A percentile compares a stretch with the other conserved stretches of the same genome.
Conservation (phyloP, 2,329 filamentous ascomycete genomes). For the Delphinella strobiligena region DNA sequence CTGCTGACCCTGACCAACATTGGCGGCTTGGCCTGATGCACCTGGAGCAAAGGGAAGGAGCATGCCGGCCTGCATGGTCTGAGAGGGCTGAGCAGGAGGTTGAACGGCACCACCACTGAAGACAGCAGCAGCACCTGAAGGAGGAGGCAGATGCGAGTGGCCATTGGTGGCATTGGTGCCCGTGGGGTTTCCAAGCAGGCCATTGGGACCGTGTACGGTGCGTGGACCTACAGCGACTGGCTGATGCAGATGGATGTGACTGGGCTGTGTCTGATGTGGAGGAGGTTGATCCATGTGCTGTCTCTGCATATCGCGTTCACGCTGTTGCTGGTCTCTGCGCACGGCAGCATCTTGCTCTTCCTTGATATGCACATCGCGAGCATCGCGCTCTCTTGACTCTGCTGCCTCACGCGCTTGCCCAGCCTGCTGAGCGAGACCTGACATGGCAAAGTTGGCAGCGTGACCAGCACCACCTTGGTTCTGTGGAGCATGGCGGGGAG, state of each 20-base stretch:
- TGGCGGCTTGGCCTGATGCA: slow-evolving; percentile 21
- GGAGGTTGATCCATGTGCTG: slow-evolving; percentile 57
- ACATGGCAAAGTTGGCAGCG: too few species aligned
- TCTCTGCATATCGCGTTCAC: slow-evolving; percentile 51
- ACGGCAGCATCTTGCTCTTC: slow-evolving; percentile 45
- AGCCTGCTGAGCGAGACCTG: slow-evolving; percentile 34
- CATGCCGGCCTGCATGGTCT: slow-evolving; percentile 33
- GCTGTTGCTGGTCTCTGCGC: slow-evolving; percentile 31
- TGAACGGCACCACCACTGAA: slow-evolving; percentile 65
- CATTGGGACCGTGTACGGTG: slow-evolving; percentile 87
- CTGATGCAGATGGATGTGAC: slow-evolving; percentile 85
- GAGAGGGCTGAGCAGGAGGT: slow-evolving; percentile 43
- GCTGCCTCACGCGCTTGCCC: slow-evolving; percentile 27
- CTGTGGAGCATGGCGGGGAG: slow-evolving; percentile 26
- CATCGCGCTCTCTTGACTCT: slow-evolving; percentile 39
- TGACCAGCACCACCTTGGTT: slow-evolving; percentile 27
- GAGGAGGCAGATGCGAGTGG: slow-evolving; percentile 33
- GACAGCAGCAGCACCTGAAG: slow-evolving; percentile 49
- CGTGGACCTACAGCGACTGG: slow-evolving; percentile 68
- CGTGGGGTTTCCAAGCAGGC: slow-evolving; percentile 54
- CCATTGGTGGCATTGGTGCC: slow-evolving; percentile 36
- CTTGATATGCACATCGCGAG: slow-evolving; percentile 42
- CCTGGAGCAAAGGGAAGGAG: slow-evolving; percentile 34
- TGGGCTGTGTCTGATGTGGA: slow-evolving; percentile 76
- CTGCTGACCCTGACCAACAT: slow-evolving; percentile 64